A percentile compares a stretch with the other conserved stretches of the same genome.
Conservation (phyloP, 148 eudicot genomes). For the Hydrangea macrophylla region DNA sequence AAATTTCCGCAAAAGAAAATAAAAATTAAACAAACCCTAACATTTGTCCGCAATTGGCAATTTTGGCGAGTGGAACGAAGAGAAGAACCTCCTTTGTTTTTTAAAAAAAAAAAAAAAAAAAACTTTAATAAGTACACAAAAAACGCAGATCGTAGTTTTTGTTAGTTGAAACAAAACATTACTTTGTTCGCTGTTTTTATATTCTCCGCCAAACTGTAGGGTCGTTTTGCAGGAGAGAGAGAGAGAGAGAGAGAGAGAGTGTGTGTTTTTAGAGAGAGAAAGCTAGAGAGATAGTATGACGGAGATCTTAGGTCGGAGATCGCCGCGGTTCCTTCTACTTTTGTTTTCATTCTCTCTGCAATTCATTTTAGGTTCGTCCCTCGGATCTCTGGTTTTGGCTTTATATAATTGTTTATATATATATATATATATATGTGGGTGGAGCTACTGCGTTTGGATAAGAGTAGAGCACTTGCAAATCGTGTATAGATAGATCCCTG, state of each 20-base stretch:
- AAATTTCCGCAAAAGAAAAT: too few relatives aligned
- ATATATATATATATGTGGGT: not conserved
- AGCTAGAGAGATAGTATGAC: conserved; percentile 26
- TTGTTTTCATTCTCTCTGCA: conserved; percentile 28
- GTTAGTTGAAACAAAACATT: too few relatives aligned
- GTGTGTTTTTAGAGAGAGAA: conserved; percentile 11
- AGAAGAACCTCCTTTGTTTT: too few relatives aligned
- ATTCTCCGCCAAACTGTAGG: too few relatives aligned
- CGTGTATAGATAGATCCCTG: not conserved
- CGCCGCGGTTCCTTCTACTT: conserved; percentile 23
- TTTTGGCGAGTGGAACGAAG: too few relatives aligned
- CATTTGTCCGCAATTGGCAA: too few relatives aligned
- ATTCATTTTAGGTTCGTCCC: conserved; percentile 31
- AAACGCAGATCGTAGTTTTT: too few relatives aligned
- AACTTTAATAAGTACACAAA: too few relatives aligned
- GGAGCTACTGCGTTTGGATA: not conserved
- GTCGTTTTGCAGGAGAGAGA: not conserved
- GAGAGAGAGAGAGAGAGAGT: conserved; percentile 15
- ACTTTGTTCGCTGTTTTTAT: too few relatives aligned
- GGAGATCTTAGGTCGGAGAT: conserved; percentile 31
- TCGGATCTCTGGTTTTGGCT: conserved; percentile 14
- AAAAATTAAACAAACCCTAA: too few relatives aligned
- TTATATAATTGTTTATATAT: not conserved
- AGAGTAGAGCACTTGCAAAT: not conserved
- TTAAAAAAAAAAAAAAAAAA: too few relatives aligned